Conservation (phyloP, 2,329 filamentous ascomycete species). For the Diaporthe australafricana region DNA sequence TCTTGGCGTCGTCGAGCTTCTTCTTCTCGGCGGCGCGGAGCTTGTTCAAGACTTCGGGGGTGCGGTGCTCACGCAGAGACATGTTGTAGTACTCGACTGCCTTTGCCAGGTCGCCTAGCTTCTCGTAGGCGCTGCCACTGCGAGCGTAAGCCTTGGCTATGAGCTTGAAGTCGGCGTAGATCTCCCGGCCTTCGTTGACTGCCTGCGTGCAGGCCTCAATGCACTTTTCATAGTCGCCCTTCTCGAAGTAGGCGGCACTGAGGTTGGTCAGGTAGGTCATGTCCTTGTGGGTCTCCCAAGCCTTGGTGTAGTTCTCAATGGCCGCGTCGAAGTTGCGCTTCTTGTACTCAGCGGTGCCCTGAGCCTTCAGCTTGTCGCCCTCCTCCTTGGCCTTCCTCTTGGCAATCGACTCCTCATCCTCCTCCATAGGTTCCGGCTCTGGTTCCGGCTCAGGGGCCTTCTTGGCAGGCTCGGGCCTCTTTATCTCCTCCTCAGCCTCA, state of each 20-base stretch:
- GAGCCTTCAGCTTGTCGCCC: conserved; percentile 92
- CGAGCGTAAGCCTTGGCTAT: conserved; percentile 98
- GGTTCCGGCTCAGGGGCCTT: conserved; percentile 71
- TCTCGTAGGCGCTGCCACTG: conserved; percentile 95
- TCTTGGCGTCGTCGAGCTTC: conserved; percentile 80
- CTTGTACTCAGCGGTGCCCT: conserved; percentile 97
- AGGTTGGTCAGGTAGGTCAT: conserved; percentile 98
- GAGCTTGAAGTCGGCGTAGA: conserved; percentile 96
- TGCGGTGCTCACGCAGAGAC: conserved; percentile 96
- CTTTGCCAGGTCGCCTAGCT: conserved; percentile 80
- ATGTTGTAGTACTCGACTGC: conserved; percentile 93
- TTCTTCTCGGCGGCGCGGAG: conserved; percentile 90
- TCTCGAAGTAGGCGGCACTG: conserved; percentile 93
- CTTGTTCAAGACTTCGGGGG: conserved; percentile 92
- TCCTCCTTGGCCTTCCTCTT: conserved; percentile 93
- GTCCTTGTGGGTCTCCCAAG: conserved; percentile 95
- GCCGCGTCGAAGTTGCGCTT: conserved; percentile 96
- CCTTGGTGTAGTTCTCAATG: conserved; percentile 93
- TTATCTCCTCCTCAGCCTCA: conserved; percentile 80
- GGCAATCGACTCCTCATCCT: conserved; percentile 85
- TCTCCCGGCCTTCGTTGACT: conserved; percentile 87
- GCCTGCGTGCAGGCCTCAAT: conserved; percentile 91
- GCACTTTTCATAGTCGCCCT: conserved; percentile 89
- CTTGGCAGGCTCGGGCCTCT: conserved; percentile 56
- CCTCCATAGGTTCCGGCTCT: conserved; percentile 73